Conservation (phyloP, 345 rosid genomes). For the Draba incana region DNA sequence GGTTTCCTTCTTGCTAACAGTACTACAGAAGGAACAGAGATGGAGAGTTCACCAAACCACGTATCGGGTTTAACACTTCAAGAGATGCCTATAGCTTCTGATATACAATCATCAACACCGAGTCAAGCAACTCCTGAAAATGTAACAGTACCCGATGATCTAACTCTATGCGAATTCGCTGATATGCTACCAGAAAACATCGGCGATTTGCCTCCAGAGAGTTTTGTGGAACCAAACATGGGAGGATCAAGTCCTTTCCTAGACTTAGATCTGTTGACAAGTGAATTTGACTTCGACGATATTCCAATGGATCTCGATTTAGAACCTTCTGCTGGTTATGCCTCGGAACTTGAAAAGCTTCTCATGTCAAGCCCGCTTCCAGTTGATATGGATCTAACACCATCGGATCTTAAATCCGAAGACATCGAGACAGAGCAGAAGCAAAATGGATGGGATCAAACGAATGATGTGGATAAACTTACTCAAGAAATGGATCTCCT, state of each 20-base stretch:
- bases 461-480: conserved; percentile 65
- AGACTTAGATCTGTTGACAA: conserved; percentile 51
- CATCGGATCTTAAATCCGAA: conserved; percentile 43
- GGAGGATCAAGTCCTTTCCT: conserved; percentile 49
- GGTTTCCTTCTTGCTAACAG: conserved; percentile 56
- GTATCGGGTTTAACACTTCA: conserved; percentile 75
- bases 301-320: conserved; percentile 64
- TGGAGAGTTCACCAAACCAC: conserved; percentile 51
- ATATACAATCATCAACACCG: conserved; percentile 49
- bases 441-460: conserved; percentile 57
- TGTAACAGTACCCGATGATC: conserved; percentile 51
- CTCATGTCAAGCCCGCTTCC: conserved; percentile 55
- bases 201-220: conserved; percentile 48
- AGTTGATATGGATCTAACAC: conserved; percentile 64
- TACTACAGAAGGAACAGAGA: conserved; percentile 51
- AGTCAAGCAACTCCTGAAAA: conserved; percentile 47
- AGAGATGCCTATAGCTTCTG: conserved; percentile 76
- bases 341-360: conserved; percentile 55
- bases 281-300: conserved; percentile 61
- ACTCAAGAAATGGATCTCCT: conserved; percentile 89
- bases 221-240: conserved; percentile 45
- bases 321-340: conserved; percentile 53
- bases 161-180: conserved; percentile 52
- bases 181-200: conserved; percentile 56
- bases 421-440: conserved; percentile 43